phyloP scores from a whole-genome alignment of 352 stramenopile species.

The Globisporangium camurandrum region DNA sequence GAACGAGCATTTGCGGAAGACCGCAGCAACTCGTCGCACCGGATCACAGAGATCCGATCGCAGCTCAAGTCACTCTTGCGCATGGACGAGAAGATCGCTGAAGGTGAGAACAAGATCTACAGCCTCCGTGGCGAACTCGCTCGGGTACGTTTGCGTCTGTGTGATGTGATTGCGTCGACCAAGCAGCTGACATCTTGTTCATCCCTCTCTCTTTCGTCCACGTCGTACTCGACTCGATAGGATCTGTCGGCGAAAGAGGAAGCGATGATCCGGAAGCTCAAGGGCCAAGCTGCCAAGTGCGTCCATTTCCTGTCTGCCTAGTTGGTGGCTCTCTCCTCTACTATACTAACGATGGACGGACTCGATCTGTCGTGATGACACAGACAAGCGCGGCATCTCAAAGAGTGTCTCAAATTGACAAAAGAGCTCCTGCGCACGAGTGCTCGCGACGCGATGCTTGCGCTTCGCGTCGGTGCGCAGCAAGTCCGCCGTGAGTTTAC shows the following conservation, averaged over 20 bases:
- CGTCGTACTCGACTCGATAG: too few relatives aligned
- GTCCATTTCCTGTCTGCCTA: conserved; percentile 2
- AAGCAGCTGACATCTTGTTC: too few relatives aligned
- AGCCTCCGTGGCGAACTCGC: conserved; percentile 65
- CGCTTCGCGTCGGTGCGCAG: conserved; percentile 48
- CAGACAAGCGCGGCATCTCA: conserved; percentile 66
- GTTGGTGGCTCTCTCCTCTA: too few relatives aligned
- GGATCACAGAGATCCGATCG: conserved; percentile 60
- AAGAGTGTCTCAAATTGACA: conserved; percentile 44
- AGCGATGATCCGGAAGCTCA: conserved; percentile 66
- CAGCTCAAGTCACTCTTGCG: conserved; percentile 63
- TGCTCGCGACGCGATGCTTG: conserved; percentile 43
- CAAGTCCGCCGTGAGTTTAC: conserved; percentile 67
- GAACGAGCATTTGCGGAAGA: conserved; percentile 55
- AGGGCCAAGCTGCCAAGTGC: conserved; percentile 57
- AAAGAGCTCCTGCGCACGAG: conserved; percentile 40
- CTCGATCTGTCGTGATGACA: background rate
- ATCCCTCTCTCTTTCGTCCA: too few relatives aligned
- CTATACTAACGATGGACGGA: conserved; percentile 1
- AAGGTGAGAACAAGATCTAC: conserved; percentile 63
- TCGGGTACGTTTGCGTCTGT: conserved; percentile 22
- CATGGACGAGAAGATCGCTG: conserved; percentile 65
- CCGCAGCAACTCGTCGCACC: conserved; percentile 47
- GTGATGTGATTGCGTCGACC: background rate
- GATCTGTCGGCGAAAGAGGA: conserved; percentile 76